A percentile compares a stretch with the other conserved stretches of the same genome.
Conservation (phyloP, 768 basidiomycete genomes). For the Phanerochaete carnosa region DNA sequence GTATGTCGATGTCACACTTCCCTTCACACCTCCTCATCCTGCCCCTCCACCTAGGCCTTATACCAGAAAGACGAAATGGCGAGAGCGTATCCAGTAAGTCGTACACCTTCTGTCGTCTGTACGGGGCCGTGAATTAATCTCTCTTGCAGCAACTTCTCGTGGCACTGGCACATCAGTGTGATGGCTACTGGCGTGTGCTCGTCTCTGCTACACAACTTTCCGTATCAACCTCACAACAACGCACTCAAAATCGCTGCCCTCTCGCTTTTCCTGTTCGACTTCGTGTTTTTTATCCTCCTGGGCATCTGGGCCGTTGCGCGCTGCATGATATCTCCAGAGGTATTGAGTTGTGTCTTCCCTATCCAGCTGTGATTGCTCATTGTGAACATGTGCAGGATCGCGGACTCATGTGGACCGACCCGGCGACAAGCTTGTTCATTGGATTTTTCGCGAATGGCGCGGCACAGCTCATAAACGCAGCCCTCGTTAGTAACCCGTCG, state of each 20-base stretch:
- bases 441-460: slow-evolving; percentile 43
- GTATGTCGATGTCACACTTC: neutral
- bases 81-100: slow-evolving; percentile 7
- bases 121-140: neutral
- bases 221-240: slow-evolving; percentile 35
- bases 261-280: slow-evolving; percentile 36
- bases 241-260: slow-evolving; percentile 33
- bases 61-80: neutral
- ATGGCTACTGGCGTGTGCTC: slow-evolving; percentile 46
- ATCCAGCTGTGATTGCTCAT: neutral
- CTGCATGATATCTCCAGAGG: slow-evolving; percentile 32
- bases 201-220: slow-evolving; percentile 39
- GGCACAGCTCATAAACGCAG: slow-evolving; percentile 39
- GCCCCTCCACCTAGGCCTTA: neutral
- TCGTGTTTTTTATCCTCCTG: slow-evolving; percentile 34
- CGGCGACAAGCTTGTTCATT: slow-evolving; percentile 43
- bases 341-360: slow-evolving; percentile 3
- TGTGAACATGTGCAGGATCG: slow-evolving; percentile 17
- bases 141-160: slow-evolving; percentile 40
- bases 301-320: slow-evolving; percentile 27
- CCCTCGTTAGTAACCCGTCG: slow-evolving; percentile 25
- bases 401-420: slow-evolving; percentile 31
- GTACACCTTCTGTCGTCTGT: neutral
- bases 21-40: neutral
- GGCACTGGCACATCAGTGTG: slow-evolving; percentile 43